These are phyloP conservation scores for Phytophthora cactorum DNA, from an alignment of 352 stramenopile genomes.

Conservation along the genomic window DNA sequence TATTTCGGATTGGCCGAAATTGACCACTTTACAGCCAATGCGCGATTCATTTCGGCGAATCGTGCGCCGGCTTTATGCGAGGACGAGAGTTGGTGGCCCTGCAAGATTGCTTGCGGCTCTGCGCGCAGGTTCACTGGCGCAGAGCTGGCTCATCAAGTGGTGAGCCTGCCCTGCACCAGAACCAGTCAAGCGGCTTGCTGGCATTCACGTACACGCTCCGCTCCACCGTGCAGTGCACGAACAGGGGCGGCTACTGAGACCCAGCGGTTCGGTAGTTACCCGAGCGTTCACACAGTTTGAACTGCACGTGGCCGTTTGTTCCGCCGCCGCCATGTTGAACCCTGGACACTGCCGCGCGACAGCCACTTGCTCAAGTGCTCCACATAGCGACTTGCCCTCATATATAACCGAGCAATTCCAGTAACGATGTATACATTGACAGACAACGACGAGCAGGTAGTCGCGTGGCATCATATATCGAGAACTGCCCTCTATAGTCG, in stretches of 20 bases:
- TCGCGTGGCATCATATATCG: no score
- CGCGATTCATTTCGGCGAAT: constrained; percentile 26
- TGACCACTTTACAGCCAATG: constrained; percentile 22
- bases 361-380: background rate
- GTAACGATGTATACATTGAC: no score
- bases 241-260: constrained; percentile 12
- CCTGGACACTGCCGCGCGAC: background rate
- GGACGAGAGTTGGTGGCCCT: constrained; percentile 34
- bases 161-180: constrained; percentile 9
- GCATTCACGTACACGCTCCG: background rate
- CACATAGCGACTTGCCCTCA: no score
- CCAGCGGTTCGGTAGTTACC: constrained; percentile 1
- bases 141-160: background rate
- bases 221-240: background rate
- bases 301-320: constrained; percentile 27
- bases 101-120: constrained; percentile 23
- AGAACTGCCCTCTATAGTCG: no score
- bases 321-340: constrained; percentile 5
- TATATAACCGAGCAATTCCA: no score
- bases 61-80: background rate
- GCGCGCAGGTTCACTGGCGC: background rate
- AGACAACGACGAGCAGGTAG: no score
- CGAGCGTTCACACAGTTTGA: constrained; percentile 16
- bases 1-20: constrained; percentile 23
- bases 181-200: constrained; percentile 22